These are phyloP conservation scores for Trichoderma atrobrunneum DNA, from an alignment of 2,329 filamentous ascomycete species.

Conservation along the genomic window DNA sequence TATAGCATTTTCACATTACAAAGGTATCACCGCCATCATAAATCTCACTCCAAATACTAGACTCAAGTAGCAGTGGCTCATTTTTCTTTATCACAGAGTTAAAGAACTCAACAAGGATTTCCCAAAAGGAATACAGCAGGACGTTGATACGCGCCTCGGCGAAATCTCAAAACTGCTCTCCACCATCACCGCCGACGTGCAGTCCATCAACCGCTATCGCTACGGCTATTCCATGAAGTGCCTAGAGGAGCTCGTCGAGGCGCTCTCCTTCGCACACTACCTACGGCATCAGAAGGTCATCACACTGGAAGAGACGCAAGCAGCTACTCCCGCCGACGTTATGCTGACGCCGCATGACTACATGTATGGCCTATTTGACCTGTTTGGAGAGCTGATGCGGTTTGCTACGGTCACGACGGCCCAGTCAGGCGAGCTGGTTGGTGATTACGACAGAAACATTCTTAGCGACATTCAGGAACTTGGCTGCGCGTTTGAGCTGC, in stretches of 20 bases:
- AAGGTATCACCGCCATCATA: slow-evolving; percentile 30
- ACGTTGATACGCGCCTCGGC: slow-evolving; percentile 65
- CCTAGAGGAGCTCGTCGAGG: slow-evolving; percentile 93
- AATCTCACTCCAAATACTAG: too few relatives aligned
- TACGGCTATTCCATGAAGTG: slow-evolving; percentile 80
- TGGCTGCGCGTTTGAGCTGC: slow-evolving; percentile 70
- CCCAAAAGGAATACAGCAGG: slow-evolving; percentile 65
- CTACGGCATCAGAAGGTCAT: slow-evolving; percentile 74
- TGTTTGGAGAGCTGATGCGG: slow-evolving; percentile 95
- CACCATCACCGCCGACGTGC: slow-evolving; percentile 68
- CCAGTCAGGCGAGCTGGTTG: slow-evolving; percentile 58
- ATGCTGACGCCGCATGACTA: slow-evolving; percentile 78
- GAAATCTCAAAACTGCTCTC: slow-evolving; percentile 70
- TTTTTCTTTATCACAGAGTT: slow-evolving; percentile 46
- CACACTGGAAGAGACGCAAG: slow-evolving; percentile 58
- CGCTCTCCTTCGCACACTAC: slow-evolving; percentile 85
- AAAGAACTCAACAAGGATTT: slow-evolving; percentile 61
- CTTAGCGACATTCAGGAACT: slow-evolving; percentile 78
- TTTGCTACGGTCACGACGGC: slow-evolving; percentile 89
- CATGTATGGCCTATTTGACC: slow-evolving; percentile 84
- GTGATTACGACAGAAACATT: slow-evolving; percentile 53
- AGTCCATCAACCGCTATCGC: slow-evolving; percentile 75
- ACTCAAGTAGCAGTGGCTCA: neutral
- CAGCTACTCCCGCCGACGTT: slow-evolving; percentile 51
- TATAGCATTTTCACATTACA: slow-evolving; percentile 40